A percentile compares a stretch with the other conserved stretches of the same genome.
phyloP scores from a whole-genome alignment of 192 early-diverging fungal genomes.

The Rhizophagus sp. region DNA sequence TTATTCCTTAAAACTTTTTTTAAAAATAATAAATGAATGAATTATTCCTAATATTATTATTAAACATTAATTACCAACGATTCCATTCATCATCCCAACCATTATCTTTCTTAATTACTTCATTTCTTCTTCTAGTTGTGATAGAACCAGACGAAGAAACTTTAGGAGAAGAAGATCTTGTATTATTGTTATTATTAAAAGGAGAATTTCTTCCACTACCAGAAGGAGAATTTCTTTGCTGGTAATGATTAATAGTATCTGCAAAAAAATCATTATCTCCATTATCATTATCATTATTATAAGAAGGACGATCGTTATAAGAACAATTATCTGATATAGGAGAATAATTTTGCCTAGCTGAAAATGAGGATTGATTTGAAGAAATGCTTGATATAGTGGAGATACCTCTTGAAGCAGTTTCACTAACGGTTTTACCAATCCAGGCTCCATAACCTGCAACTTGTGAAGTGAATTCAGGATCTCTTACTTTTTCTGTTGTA shows the following conservation, averaged over 20 bases:
- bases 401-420: conserved; percentile 38
- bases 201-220: conserved; percentile 33
- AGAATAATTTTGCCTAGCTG: conserved; percentile 28
- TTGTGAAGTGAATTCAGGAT: conserved; percentile 65
- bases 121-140: conserved; percentile 18
- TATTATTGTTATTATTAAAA: conserved; percentile 13
- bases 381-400: conserved; percentile 35
- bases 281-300: conserved; percentile 24
- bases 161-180: background rate
- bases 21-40: too few species aligned
- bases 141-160: background rate
- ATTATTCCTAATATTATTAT: background rate
- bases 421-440: conserved; percentile 54
- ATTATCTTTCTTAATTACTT: conserved; percentile 22
- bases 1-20: too few species aligned
- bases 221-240: conserved; percentile 40
- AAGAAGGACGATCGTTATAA: background rate
- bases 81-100: conserved; percentile 29
- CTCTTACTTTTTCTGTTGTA: conserved; percentile 59
- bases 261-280: conserved; percentile 42
- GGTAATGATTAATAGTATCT: conserved; percentile 48
- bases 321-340: conserved; percentile 34
- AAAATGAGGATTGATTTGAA: conserved; percentile 30
- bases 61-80: conserved; percentile 3
- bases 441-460: conserved; percentile 62